Evolutionary conservation across 1,139 yeast genomes (phyloP).

Genomic region (Debaryomyces sp.): DNA sequence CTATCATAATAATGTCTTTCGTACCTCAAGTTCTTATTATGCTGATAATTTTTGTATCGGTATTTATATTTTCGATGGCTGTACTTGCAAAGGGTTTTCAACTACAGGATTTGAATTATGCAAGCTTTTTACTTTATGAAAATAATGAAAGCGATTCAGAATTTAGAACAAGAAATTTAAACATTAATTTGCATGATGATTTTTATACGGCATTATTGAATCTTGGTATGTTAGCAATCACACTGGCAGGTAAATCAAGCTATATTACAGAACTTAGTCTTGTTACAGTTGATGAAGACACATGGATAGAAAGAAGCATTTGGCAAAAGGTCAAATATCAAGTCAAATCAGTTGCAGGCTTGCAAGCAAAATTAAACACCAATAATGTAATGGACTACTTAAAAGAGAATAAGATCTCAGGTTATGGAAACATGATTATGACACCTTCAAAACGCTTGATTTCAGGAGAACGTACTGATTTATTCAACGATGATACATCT

Average conservation of each 20-base stretch:
- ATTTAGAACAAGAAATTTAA: conserved; percentile 30
- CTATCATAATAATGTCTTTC: conserved; percentile 56
- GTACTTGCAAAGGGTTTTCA: conserved; percentile 59
- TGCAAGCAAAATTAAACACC: conserved; percentile 8
- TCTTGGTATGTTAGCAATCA: conserved; percentile 62
- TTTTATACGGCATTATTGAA: conserved; percentile 64
- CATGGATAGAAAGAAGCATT: conserved; percentile 57
- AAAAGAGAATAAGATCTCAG: conserved; percentile 21
- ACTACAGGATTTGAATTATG: conserved; percentile 48
- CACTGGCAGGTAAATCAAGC: conserved; percentile 67
- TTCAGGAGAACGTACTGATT: conserved; percentile 13
- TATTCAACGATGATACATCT: conserved; percentile 13
- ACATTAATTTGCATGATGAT: conserved; percentile 54
- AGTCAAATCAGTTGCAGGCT: neutral
- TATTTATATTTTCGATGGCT: conserved; percentile 55
- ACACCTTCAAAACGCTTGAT: conserved; percentile 33
- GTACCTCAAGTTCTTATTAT: conserved; percentile 62
- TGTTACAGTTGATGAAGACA: conserved; percentile 50
- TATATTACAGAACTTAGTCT: conserved; percentile 61
- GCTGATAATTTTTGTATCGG: conserved; percentile 52
- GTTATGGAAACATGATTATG: conserved; percentile 37
- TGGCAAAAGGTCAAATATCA: conserved; percentile 22
- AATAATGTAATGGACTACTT: conserved; percentile 18
- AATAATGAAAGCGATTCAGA: conserved; percentile 36
- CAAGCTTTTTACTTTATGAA: conserved; percentile 42